Evolutionary conservation across 2,329 filamentous ascomycete species (phyloP), one percentile per base, ranked within the genome.

Genomic region (Trichoderma atrobrunneum): DNA sequence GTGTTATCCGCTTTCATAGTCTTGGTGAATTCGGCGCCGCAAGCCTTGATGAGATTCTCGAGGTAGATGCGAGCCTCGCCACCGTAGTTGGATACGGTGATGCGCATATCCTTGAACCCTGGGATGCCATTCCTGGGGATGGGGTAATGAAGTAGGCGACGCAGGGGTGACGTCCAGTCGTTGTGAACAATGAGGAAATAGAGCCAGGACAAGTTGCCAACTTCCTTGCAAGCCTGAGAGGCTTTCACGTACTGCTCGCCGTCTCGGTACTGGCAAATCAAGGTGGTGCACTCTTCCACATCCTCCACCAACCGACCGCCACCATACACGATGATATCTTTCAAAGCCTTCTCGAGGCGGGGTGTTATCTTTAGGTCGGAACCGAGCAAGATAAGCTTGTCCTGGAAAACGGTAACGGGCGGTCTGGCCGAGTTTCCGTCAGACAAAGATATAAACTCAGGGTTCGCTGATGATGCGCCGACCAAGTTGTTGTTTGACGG

Each of bases 1-100:
- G 95, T 98, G 80, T 99, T 98, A 74, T 98, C 94, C 75, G 92
- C 90, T 81, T 94, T 97, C 90, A 99, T 93, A 0, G 94, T 97
- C 83, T 97, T 97, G 34, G 96, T 99, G 79, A 94, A 98, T 74
- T 92, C 91, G 10, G 93, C 95, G 18, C 96, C 96, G 18, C 92
- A 87, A 28, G 94, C 94, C 73, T 86, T 90, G 76, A 98, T 92
- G 48, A 99, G 87, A 76, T 97, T 98, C 81, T 98, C 95, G 5
- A 99, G 87, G 78, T 98, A 99, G 67, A 94, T 90, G 61, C 96
- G 90, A 18, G 96, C 94, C 81, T 99, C 96, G 36, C 96, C 96
- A 60, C 94, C 94, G 79, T 99, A 99, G 81, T 98, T 99, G 7
- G 96, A 98, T 7, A 99, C 87, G 72, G 94, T 97, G 77, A 99